Evolutionary conservation across 805 yeast genomes (phyloP), one percentile per base, ranked within the genome.

Genomic region (Metschnikowia santaceciliae): DNA sequence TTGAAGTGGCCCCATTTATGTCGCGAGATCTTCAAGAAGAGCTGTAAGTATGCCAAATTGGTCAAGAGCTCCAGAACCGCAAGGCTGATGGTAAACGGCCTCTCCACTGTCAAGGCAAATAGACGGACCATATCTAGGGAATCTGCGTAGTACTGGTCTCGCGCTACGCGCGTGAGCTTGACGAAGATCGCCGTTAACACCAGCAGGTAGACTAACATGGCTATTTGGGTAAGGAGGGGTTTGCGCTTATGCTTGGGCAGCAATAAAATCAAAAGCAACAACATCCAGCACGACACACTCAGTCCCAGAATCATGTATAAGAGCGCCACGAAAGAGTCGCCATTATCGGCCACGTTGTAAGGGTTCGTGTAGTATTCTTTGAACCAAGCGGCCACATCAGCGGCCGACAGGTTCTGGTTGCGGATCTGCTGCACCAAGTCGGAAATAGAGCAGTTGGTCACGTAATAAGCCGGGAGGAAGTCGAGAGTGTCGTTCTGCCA

Each of bases 231-330:
- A 41, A 82, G 64, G 38, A 71, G 62, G 3, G 91, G 90, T 49
- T 85, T 79, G 23, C 79, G 69, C 56, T 80, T 80, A 37, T 69
- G 70, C 19, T 61, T 60, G 3, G 78, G 80, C 19, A 81, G 76
- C 32, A 88, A 62, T 19, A 79, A 61, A 40, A 86, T 70, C 33
- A 86, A 66, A 15, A 86, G 53, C 46, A 84, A 67, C 23, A 88
- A 70, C 81, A 87, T 81, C 95, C 95, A 88, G 26, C 84, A 72
- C 14, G 84, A 76, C 5, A 81, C 80, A 53, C 82, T 80, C 17
- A 80, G 71, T 0, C 83, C 80, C 49, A 81, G 74, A 3, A 78
- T 61, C n/a, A 77, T 77, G 65, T 80, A 83, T 41, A 79, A 66
- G 3, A 82, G 66, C 19, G 77, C 75, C 38, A 74, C 72, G 52